phyloP scores from a whole-genome alignment of 257 asterid species.

The Salvia rosmarinus region DNA sequence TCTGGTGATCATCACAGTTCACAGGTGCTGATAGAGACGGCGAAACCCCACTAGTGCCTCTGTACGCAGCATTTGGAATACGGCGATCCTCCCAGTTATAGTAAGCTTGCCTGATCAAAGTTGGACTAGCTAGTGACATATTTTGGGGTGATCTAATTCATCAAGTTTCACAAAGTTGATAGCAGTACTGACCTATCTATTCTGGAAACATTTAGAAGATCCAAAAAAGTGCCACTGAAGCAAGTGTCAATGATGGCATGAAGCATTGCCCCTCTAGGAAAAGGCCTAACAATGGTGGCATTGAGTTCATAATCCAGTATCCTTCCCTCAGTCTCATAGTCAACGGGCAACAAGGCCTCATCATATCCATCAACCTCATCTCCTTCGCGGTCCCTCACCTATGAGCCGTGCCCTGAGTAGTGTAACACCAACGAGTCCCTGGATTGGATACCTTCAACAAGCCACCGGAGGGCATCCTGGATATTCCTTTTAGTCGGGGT shows the following conservation, averaged over 20 bases:
- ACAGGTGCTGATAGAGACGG: slow-evolving; percentile 81
- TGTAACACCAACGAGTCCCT: slow-evolving; percentile 87
- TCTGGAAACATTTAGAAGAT: slow-evolving; percentile 65
- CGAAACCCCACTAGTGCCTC: slow-evolving; percentile 80
- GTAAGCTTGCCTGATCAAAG: slow-evolving; percentile 57
- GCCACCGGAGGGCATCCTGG: slow-evolving; percentile 69
- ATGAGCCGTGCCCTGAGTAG: slow-evolving; percentile 86
- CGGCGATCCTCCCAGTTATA: slow-evolving; percentile 76
- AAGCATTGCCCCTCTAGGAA: slow-evolving; percentile 71
- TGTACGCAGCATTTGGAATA: slow-evolving; percentile 37
- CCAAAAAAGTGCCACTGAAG: slow-evolving; percentile 80
- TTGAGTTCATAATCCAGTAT: slow-evolving; percentile 83
- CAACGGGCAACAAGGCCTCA: slow-evolving; percentile 75
- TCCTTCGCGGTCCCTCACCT: slow-evolving; percentile 58
- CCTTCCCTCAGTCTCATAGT: slow-evolving; percentile 72
- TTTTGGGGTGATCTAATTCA: too few relatives aligned
- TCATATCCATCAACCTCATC: slow-evolving; percentile 85
- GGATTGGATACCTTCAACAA: slow-evolving; percentile 63
- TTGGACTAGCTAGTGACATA: background rate
- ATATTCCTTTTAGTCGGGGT: slow-evolving; percentile 76
- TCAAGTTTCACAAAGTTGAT: too few relatives aligned
- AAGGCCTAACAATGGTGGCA: slow-evolving; percentile 73
- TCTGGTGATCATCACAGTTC: slow-evolving; percentile 86
- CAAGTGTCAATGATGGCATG: slow-evolving; percentile 88
- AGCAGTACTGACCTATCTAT: slow-evolving; percentile 54